These are phyloP conservation scores for Tuber borchii DNA, from an alignment of 495 filamentous ascomycete species.

Conservation along the genomic window DNA sequence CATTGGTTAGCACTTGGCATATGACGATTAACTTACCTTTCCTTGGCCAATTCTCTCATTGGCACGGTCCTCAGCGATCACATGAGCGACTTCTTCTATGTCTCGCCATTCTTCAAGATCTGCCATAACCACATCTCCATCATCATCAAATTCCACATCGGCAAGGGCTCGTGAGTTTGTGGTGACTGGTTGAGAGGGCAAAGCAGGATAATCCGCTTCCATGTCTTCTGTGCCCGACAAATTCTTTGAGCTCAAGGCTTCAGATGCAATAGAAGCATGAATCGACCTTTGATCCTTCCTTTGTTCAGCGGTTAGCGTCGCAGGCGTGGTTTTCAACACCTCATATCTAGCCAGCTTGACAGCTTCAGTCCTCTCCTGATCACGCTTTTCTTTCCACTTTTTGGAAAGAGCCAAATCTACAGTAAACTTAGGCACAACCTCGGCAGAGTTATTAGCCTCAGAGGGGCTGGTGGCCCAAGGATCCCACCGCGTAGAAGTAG, in stretches of 20 bases:
- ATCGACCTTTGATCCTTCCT: background rate
- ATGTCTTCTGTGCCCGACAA: background rate
- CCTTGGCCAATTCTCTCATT: background rate
- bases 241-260: background rate
- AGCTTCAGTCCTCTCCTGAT: background rate
- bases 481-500: background rate
- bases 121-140: conserved; percentile 39
- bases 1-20: background rate
- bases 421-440: background rate
- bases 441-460: background rate
- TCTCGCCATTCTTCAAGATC: conserved; percentile 34
- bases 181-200: background rate
- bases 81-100: conserved; percentile 24
- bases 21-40: background rate
- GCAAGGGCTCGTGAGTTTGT: background rate
- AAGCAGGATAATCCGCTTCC: background rate
- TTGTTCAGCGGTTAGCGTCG: background rate
- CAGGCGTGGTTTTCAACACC: background rate
- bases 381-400: background rate
- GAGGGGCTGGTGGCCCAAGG: background rate
- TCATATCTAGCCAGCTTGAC: background rate
- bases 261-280: background rate
- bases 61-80: conserved; percentile 24
- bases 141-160: conserved; percentile 27
- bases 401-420: background rate